These are phyloP conservation scores for Candida ficus DNA, from an alignment of 805 yeast genomes.

Conservation along the genomic window DNA sequence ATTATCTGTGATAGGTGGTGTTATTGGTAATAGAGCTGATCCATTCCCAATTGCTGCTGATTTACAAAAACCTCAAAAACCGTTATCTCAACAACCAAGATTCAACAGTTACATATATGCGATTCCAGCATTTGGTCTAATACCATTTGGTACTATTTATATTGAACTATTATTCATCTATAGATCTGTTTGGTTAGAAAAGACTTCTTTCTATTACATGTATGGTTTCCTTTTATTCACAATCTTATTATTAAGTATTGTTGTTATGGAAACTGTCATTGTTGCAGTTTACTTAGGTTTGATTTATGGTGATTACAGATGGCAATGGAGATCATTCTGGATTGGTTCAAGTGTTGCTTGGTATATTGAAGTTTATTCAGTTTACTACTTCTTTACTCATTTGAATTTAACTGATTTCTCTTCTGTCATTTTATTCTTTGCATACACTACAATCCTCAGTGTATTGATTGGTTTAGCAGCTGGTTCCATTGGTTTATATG, in stretches of 20 bases:
- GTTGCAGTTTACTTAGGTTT: constrained; percentile 63
- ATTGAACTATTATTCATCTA: constrained; percentile 71
- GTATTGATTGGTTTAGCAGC: constrained; percentile 60
- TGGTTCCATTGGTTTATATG: constrained; percentile 68
- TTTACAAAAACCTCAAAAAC: constrained; percentile 16
- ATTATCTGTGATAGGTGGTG: constrained; percentile 69
- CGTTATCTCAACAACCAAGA: constrained; percentile 33
- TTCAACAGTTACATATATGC: constrained; percentile 22
- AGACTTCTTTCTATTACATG: constrained; percentile 71
- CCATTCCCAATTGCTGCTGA: constrained; percentile 15
- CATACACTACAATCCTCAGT: constrained; percentile 64
- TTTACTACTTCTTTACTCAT: constrained; percentile 56
- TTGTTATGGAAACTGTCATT: constrained; percentile 67
- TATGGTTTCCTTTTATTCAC: constrained; percentile 73
- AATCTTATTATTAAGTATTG: constrained; percentile 50
- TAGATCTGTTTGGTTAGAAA: constrained; percentile 75
- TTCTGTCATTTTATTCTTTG: constrained; percentile 61
- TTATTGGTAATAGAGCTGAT: constrained; percentile 35
- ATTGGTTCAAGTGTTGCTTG: constrained; percentile 68
- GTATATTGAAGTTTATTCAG: constrained; percentile 62
- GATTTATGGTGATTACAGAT: constrained; percentile 48
- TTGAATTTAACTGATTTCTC: constrained; percentile 63
- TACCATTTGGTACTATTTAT: constrained; percentile 78
- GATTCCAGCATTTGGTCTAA: constrained; percentile 53
- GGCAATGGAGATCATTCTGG: constrained; percentile 83